Base-by-base conservation (phyloP, 2,329 filamentous ascomycete genomes). In the Fusarium mangiferae region DNA sequence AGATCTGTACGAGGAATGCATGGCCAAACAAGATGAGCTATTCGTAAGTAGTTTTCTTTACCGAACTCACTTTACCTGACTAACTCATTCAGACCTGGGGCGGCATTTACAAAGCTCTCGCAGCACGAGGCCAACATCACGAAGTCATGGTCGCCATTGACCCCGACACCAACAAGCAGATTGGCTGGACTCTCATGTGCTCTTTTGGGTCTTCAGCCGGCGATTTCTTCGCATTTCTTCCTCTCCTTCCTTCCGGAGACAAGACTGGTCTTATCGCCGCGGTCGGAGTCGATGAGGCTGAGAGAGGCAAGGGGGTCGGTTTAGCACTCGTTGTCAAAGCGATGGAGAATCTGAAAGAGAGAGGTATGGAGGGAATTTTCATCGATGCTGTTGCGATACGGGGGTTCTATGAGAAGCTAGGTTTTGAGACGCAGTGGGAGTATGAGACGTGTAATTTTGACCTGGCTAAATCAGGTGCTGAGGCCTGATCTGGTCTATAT, bases 181-280 rank as follows among this genome's bases (percentile, higher is more conserved):
- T 78, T 13, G 77, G 77, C 20, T 78, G 77, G 77, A 77, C 77
- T 0, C 56, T 78, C 1, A 78, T 78, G 75, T 77, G 70, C 45
- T 77, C 75, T 2, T 60, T 51, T 8, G 52, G 52, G 0, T 33
- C 72, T 0, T 41, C 70, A 4, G 42, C 68, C 0, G 42, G 52
- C 14, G 44, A 69, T 9, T 30, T 33, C 0, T 72, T 62, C 1
- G 70, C 75, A 1, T 78, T 78, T 2, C 18, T 78, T 14, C 74
- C 75, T 1, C 49, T 78, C 6, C n/a, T 68, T 8, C 75, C 74
- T 0, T 70, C 77, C 0, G 65, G 62, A 1, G 61, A 78, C 0
- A 78, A 72, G 42, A 78, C 77, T 0, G 77, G 77, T 1, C 41
- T 78, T 0, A 72, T 78, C 28, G 69, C 70, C 6, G 77, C 77